Conservation (phyloP, 768 basidiomycete genomes). For the Asterophora parasitica region DNA sequence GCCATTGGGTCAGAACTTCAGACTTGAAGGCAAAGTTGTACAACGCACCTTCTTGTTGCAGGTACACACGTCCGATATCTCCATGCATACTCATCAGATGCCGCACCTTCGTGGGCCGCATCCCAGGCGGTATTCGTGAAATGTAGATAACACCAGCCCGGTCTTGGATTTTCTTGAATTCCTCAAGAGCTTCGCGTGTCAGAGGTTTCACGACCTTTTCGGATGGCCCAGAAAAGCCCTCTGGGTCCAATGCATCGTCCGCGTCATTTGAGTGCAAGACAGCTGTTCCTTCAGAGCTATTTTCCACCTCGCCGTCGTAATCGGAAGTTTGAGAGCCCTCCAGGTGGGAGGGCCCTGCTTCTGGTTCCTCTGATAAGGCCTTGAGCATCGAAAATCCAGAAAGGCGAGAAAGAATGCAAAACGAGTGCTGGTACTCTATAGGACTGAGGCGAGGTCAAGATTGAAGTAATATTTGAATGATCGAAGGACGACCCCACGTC, state of each 20-base stretch:
- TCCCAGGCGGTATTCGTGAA: constrained; percentile 93
- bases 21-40: not conserved
- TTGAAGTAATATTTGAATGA: no score
- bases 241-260: constrained; percentile 49
- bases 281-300: constrained; percentile 21
- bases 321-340: constrained; percentile 6
- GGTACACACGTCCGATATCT: constrained; percentile 86
- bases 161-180: constrained; percentile 68
- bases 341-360: constrained; percentile 16
- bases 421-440: no score
- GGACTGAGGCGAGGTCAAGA: no score
- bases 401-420: no score
- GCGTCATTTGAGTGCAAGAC: constrained; percentile 21
- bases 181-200: constrained; percentile 68
- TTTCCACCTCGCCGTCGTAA: constrained; percentile 24
- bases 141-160: constrained; percentile 89
- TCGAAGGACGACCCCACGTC: no score
- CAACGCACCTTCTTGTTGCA: constrained; percentile 82
- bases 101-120: constrained; percentile 94
- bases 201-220: constrained; percentile 68
- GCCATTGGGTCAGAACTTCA: not conserved
- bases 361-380: not conserved
- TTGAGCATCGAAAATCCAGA: not conserved
- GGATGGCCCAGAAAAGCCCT: constrained; percentile 53
- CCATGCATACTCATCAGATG: constrained; percentile 90